These are phyloP conservation scores for Clonostachys byssicola DNA, from an alignment of 2,329 filamentous ascomycete genomes.

Conservation along the genomic window DNA sequence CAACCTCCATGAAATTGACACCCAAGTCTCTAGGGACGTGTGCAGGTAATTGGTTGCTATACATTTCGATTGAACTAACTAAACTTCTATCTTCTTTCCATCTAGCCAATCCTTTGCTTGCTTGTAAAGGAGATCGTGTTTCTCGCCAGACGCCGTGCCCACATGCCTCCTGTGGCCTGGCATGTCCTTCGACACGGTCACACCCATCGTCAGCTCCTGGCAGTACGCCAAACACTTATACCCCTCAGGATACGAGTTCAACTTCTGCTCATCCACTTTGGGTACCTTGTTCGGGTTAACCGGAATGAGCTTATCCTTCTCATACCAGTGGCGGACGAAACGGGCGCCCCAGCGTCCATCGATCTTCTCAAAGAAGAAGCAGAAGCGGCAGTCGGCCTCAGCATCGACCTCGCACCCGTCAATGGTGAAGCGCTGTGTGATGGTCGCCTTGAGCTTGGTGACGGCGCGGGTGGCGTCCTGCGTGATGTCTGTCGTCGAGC, in stretches of 20 bases:
- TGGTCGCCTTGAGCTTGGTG: constrained; percentile 45
- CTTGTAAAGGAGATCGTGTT: constrained; percentile 38
- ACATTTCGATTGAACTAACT: not conserved
- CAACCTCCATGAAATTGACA: too few relatives aligned
- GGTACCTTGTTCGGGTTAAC: constrained; percentile 37
- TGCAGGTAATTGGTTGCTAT: not conserved
- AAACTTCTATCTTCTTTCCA: constrained; percentile 23
- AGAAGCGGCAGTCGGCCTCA: constrained; percentile 40
- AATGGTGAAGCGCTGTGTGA: constrained; percentile 40
- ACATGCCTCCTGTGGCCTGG: constrained; percentile 31
- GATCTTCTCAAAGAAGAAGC: constrained; percentile 36
- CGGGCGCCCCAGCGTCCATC: constrained; percentile 32
- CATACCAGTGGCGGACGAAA: constrained; percentile 43
- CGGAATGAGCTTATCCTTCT: constrained; percentile 45
- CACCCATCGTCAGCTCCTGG: constrained; percentile 39
- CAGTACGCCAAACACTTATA: constrained; percentile 40
- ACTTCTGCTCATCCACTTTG: constrained; percentile 27
- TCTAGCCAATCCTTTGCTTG: constrained; percentile 37
- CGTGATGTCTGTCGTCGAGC: constrained; percentile 34
- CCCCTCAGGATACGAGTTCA: constrained; percentile 32
- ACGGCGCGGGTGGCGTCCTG: constrained; percentile 30
- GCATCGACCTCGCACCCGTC: constrained; percentile 35
- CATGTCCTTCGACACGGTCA: constrained; percentile 35
- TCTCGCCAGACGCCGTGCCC: constrained; percentile 18
- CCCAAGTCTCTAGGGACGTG: too few relatives aligned